Evolutionary conservation across 2,329 filamentous ascomycete genomes (phyloP).

Genomic region (Paecilomyces niveus): DNA sequence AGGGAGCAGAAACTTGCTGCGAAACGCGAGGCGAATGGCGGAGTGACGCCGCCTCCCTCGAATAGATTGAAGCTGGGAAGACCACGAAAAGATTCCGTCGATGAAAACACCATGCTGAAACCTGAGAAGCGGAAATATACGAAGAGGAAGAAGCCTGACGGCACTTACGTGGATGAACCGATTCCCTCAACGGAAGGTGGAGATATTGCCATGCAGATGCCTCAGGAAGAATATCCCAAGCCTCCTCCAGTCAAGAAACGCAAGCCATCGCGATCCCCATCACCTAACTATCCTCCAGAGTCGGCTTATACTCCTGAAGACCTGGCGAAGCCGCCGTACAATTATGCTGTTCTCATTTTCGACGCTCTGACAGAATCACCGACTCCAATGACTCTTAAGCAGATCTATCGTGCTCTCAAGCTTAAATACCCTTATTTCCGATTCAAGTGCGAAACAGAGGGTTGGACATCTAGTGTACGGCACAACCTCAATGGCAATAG

Average conservation of each 20-base stretch:
- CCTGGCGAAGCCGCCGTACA: conserved; percentile 54
- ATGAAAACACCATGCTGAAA: conserved; percentile 31
- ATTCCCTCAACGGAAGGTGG: conserved; percentile 37
- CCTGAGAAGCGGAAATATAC: conserved; percentile 43
- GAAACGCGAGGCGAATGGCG: conserved; percentile 41
- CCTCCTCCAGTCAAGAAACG: conserved; percentile 41
- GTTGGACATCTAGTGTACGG: conserved; percentile 61
- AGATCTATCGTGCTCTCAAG: conserved; percentile 59
- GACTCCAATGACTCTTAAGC: conserved; percentile 55
- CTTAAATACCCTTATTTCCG: conserved; percentile 55
- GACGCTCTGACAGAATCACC: conserved; percentile 53
- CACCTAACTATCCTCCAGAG: conserved; percentile 53
- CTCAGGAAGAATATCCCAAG: conserved; percentile 36
- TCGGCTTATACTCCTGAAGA: conserved; percentile 57
- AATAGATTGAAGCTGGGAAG: conserved; percentile 21
- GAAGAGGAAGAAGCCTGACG: conserved; percentile 40
- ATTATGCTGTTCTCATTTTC: conserved; percentile 58
- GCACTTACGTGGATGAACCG: conserved; percentile 33
- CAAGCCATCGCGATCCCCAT: conserved; percentile 52
- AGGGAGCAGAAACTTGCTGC: conserved; percentile 46
- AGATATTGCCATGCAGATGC: conserved; percentile 28
- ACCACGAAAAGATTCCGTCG: conserved; percentile 23
- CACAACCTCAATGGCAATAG: conserved; percentile 55
- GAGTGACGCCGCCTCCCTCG: conserved; percentile 34
- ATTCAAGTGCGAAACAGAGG: conserved; percentile 57